phyloP scores from a whole-genome alignment of 1,139 yeast genomes.

The Blastobotrys ciferrii region DNA sequence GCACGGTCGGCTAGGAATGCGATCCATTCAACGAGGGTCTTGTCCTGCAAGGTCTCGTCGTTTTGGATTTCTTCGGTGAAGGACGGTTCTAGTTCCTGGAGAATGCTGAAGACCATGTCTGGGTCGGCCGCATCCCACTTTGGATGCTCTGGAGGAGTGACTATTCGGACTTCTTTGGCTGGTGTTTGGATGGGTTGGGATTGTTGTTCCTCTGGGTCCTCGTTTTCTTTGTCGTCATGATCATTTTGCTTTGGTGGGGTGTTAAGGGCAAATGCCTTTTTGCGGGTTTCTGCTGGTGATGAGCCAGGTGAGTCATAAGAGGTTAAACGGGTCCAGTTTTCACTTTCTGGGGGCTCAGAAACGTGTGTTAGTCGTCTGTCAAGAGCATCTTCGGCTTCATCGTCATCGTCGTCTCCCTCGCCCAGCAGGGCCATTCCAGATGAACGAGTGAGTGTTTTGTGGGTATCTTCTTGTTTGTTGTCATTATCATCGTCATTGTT shows the following conservation, averaged over 20 bases:
- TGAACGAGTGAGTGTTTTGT: no score
- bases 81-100: conserved; percentile 9
- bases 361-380: conserved; percentile 9
- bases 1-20: conserved; percentile 41
- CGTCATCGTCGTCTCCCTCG: not conserved
- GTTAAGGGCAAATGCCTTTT: conserved; percentile 13
- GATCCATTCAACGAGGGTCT: conserved; percentile 74
- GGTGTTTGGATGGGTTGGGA: conserved; percentile 3
- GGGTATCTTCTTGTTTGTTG: no score
- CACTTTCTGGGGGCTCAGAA: conserved; percentile 10
- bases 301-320: conserved; percentile 10
- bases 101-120: conserved; percentile 36
- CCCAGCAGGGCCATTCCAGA: not conserved
- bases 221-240: not conserved
- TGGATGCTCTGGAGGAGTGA: conserved; percentile 7
- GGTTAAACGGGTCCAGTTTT: conserved; percentile 14
- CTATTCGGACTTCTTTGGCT: conserved; percentile 16
- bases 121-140: conserved; percentile 34
- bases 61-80: not conserved
- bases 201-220: conserved; percentile 2
- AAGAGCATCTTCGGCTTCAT: conserved; percentile 1
- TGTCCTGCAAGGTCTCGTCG: conserved; percentile 33
- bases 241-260: conserved; percentile 8
- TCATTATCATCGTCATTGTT: no score
- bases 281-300: not conserved